Percentiles rank a stretch among this genome's conserved stretches.
Evolutionary conservation across 129 eudicot species (phyloP).

Genomic region (Helianthus tuberosus): DNA sequence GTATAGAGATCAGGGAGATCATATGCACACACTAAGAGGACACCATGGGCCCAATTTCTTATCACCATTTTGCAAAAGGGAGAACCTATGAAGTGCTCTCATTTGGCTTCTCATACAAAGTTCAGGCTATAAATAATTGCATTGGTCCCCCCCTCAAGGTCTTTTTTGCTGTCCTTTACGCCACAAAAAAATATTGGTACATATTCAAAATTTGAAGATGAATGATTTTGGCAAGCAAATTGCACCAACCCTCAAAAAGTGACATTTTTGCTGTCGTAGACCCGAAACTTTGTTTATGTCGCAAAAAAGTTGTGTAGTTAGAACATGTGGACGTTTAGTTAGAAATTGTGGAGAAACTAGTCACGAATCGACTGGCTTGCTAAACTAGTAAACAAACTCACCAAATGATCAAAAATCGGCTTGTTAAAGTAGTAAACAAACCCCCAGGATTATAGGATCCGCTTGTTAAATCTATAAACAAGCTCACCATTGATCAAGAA

Average conservation of each 20-base stretch:
- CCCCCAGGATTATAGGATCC: too few species aligned
- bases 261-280: constrained; percentile 26
- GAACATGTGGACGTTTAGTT: constrained; percentile 5
- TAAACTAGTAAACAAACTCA: background rate
- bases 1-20: constrained; percentile 36
- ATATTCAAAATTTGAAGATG: constrained; percentile 17
- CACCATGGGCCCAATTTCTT: constrained; percentile 32
- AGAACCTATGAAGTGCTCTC: constrained; percentile 28
- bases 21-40: constrained; percentile 32
- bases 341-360: background rate
- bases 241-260: constrained; percentile 6
- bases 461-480: background rate
- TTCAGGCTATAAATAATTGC: constrained; percentile 32
- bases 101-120: constrained; percentile 25
- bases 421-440: background rate
- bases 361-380: background rate
- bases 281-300: constrained; percentile 27
- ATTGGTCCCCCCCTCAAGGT: constrained; percentile 29
- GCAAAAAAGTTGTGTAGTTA: constrained; percentile 14
- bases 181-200: constrained; percentile 4
- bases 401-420: background rate
- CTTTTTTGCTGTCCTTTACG: constrained; percentile 13
- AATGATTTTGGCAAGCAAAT: constrained; percentile 25
- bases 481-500: background rate
- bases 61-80: constrained; percentile 15